Percentiles rank a stretch among this genome's conserved stretches.
phyloP scores from a whole-genome alignment of 1,284 basidiomycete species.

The Cutaneotrichosporon sp. region DNA sequence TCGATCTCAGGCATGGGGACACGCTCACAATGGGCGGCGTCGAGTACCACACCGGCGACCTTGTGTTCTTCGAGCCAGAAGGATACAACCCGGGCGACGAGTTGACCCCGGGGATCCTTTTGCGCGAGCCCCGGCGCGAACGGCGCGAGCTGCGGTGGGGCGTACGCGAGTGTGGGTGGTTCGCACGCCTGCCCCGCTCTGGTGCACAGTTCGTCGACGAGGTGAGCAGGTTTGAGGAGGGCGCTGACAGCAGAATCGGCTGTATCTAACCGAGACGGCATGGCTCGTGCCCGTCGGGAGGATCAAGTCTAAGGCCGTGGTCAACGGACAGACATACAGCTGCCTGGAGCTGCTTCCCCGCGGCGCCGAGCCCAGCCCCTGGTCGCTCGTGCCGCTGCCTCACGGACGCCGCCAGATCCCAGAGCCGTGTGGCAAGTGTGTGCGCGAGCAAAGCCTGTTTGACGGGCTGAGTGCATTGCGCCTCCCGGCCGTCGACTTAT shows the following conservation, averaged over 20 bases:
- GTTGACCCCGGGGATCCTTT: constrained; percentile 20
- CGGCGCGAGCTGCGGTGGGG: not conserved
- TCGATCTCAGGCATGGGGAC: not conserved
- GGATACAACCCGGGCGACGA: constrained; percentile 7
- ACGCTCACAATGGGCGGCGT: constrained; percentile 1
- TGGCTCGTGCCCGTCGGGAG: not conserved
- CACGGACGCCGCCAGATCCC: not conserved
- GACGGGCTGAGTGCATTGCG: not conserved
- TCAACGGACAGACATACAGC: no score
- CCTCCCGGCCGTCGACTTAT: constrained; percentile 25
- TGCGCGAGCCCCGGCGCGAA: not conserved
- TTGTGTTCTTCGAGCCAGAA: constrained; percentile 18
- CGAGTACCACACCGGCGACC: constrained; percentile 19
- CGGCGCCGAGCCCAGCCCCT: not conserved
- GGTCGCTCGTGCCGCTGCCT: not conserved
- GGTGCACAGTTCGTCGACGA: not conserved
- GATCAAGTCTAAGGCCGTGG: not conserved
- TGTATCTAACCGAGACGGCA: constrained; percentile 2
- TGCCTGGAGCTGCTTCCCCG: not conserved
- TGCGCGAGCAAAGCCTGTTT: not conserved
- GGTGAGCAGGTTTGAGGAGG: not conserved
- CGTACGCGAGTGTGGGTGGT: constrained; percentile 2
- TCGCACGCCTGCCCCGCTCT: not conserved
- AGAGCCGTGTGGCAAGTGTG: not conserved
- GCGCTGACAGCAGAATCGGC: constrained; percentile 7